Evolutionary conservation across 192 early-diverging fungal genomes (phyloP).

Genomic region (Coemansia sp.): DNA sequence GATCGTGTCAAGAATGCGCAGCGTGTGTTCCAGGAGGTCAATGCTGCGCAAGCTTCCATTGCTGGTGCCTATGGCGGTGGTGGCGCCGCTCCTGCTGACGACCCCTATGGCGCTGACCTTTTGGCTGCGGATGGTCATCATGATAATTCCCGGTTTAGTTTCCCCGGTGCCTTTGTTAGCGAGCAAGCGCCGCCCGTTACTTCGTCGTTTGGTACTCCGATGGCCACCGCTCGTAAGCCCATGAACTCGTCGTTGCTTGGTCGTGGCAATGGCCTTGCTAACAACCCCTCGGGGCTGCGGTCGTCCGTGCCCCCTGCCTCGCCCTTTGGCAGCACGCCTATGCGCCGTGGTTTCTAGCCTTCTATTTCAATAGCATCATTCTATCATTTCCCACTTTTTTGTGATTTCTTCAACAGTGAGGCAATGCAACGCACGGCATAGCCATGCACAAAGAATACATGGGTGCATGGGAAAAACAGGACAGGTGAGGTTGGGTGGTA

Average conservation of each 20-base stretch:
- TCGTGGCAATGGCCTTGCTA: background rate
- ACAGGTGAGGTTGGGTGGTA: background rate
- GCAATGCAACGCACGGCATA: background rate
- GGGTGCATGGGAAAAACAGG: background rate
- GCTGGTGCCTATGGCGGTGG: constrained; percentile 12
- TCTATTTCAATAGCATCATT: background rate
- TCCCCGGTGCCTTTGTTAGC: constrained; percentile 36
- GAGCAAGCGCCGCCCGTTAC: constrained; percentile 36
- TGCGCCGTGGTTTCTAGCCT: constrained; percentile 30
- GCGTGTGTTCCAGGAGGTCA: constrained; percentile 45
- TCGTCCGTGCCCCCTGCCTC: constrained; percentile 1
- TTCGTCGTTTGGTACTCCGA: constrained; percentile 42
- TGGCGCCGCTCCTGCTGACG: background rate
- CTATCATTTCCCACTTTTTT: background rate
- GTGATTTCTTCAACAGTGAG: background rate
- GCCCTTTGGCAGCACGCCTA: constrained; percentile 19
- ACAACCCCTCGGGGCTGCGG: background rate
- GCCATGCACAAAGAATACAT: background rate
- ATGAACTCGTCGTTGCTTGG: constrained; percentile 7
- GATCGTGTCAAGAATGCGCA: constrained; percentile 45
- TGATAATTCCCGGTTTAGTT: constrained; percentile 10
- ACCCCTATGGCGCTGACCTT: background rate
- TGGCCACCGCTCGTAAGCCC: constrained; percentile 14
- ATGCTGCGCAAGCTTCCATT: constrained; percentile 28
- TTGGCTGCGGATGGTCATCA: background rate